A percentile compares a stretch with the other conserved stretches of the same genome.
Evolutionary conservation across 2,329 filamentous ascomycete genomes (phyloP).

Genomic region (Hortaea werneckii): DNA sequence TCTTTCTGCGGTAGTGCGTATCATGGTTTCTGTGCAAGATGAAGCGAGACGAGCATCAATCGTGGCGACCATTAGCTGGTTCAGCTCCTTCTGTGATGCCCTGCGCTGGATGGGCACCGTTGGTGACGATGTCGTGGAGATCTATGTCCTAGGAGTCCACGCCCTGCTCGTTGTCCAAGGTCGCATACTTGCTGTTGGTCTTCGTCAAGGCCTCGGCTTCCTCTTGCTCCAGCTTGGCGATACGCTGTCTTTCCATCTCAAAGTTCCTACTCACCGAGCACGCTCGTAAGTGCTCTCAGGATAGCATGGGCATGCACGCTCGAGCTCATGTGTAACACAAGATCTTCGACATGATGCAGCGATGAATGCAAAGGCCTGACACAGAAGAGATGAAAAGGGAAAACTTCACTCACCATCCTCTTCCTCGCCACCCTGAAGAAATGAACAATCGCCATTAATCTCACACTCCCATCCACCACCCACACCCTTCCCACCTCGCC

Average conservation of each 20-base stretch:
- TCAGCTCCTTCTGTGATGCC: too few species aligned
- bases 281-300: not conserved
- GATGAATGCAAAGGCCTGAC: slow-evolving; percentile 11
- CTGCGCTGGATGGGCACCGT: too few species aligned
- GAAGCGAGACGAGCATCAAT: not conserved
- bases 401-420: slow-evolving; percentile 63
- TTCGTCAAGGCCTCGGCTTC: slow-evolving; percentile 2
- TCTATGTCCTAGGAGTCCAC: too few species aligned
- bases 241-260: slow-evolving; percentile 18
- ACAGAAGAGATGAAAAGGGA: slow-evolving; percentile 11
- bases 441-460: slow-evolving; percentile 74
- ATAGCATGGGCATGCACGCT: not conserved
- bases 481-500: slow-evolving; percentile 53
- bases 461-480: slow-evolving; percentile 71
- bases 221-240: not conserved
- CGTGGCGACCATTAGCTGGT: too few species aligned
- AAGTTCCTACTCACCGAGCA: slow-evolving; percentile 20
- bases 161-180: too few species aligned
- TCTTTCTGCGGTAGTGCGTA: not conserved
- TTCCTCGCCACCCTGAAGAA: slow-evolving; percentile 71
- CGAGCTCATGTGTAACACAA: too few species aligned
- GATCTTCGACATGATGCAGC: too few species aligned
- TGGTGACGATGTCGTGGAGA: too few species aligned
- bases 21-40: not conserved
- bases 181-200: too few species aligned